Evolutionary conservation across 495 filamentous ascomycete species (phyloP).

Genomic region (Hyaloscypha variabilis): DNA sequence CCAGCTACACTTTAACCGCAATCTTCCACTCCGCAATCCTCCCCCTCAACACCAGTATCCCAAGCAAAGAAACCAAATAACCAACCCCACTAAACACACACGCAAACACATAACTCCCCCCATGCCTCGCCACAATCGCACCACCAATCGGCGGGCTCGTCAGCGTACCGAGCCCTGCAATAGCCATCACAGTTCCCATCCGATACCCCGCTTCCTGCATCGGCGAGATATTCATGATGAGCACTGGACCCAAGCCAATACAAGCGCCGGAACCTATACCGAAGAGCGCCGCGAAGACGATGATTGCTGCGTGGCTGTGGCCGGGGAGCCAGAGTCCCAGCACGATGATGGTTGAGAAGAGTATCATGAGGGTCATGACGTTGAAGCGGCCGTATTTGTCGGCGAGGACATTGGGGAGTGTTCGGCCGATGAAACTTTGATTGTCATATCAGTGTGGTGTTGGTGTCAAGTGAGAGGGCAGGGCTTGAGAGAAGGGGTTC

Average conservation of each 20-base stretch:
- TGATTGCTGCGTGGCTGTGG: conserved; percentile 55
- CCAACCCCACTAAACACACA: conserved; percentile 2
- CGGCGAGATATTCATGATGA: conserved; percentile 68
- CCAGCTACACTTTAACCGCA: not conserved
- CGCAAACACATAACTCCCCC: conserved; percentile 57
- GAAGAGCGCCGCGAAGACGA: conserved; percentile 65
- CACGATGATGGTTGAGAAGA: conserved; percentile 59
- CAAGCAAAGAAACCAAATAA: not conserved
- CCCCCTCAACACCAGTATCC: not conserved
- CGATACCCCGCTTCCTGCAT: conserved; percentile 69
- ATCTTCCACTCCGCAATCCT: not conserved
- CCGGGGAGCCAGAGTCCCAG: conserved; percentile 70
- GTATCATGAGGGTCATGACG: conserved; percentile 62
- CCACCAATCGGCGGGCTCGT: conserved; percentile 69
- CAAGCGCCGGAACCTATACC: conserved; percentile 72
- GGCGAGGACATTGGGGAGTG: conserved; percentile 66
- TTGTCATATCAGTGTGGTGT: not conserved
- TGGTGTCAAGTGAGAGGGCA: not conserved
- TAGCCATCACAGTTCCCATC: conserved; percentile 63
- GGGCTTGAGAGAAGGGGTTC: conserved; percentile 40
- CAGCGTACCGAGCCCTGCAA: conserved; percentile 63
- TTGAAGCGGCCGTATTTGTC: conserved; percentile 76
- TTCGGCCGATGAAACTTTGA: conserved; percentile 63
- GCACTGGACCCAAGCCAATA: conserved; percentile 55
- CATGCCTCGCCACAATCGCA: conserved; percentile 67